Evolutionary conservation across 2,329 filamentous ascomycete genomes (phyloP).

Genomic region (Clonostachys solani): DNA sequence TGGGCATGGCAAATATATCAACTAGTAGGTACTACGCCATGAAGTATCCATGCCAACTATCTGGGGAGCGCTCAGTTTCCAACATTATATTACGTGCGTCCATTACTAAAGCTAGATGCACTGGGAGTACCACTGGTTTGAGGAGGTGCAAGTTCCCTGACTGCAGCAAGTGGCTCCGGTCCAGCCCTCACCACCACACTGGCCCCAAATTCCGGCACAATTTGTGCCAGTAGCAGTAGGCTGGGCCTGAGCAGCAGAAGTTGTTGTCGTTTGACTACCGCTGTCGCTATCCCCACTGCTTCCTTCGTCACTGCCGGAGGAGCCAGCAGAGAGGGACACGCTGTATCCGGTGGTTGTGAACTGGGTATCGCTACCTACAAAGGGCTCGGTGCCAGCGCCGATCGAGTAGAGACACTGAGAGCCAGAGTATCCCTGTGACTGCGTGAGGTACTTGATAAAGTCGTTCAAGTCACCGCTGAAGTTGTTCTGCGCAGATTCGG

Average conservation of each 20-base stretch:
- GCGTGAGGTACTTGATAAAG: constrained; percentile 52
- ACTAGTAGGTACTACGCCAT: too few relatives aligned
- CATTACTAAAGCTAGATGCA: constrained; percentile 10
- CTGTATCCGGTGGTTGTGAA: constrained; percentile 8
- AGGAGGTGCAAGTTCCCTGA: constrained; percentile 20
- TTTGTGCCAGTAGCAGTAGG: neutral
- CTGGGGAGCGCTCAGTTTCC: too few relatives aligned
- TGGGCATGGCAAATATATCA: too few relatives aligned
- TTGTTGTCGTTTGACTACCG: too few relatives aligned
- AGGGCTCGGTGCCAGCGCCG: constrained; percentile 53
- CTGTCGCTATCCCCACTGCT: too few relatives aligned
- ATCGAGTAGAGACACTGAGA: constrained; percentile 49
- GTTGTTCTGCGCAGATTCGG: constrained; percentile 17
- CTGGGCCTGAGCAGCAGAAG: constrained; percentile 30
- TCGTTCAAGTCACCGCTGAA: constrained; percentile 49
- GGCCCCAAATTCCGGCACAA: constrained; percentile 16
- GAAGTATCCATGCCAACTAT: too few relatives aligned
- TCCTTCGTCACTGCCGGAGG: too few relatives aligned
- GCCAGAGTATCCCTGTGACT: constrained; percentile 37
- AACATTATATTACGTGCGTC: too few relatives aligned
- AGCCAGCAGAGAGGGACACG: too few relatives aligned
- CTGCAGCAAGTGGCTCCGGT: constrained; percentile 23
- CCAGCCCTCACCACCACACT: constrained; percentile 26
- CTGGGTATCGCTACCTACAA: constrained; percentile 35
- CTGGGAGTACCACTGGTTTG: constrained; percentile 24